Evolutionary conservation across 2,329 filamentous ascomycete species (phyloP), one percentile per base, ranked within the genome.

Genomic region (Simplicillium sp.): DNA sequence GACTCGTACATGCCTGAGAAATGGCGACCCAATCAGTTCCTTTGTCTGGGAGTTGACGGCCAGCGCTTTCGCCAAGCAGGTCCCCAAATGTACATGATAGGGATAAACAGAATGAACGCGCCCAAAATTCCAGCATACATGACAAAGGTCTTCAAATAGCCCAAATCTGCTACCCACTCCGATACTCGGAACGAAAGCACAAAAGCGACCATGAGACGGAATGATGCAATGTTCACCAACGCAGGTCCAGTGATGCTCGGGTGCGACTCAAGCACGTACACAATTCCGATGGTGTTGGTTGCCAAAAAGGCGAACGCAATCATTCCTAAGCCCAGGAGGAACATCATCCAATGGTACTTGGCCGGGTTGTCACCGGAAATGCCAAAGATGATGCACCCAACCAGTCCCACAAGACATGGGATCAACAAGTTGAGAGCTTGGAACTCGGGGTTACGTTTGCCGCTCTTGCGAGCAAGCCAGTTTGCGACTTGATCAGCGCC

Each of bases 181-280:
- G 53, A 54, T 3, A 54, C 51, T 29, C 51, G 44, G 36, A 54
- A 57, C 13, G 50, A 45, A 15, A 59, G 37, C 41, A 59, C 53
- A 39, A 54, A 58, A 8, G 52, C 54, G 2, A 54, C 51, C 31
- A 60, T 46, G 29, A 58, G 48, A 7, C 55, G 50, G 34, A 58
- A 46, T n/a, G 54, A 56, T 14, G 52, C 52, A 8, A 59, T 55
- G 36, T 60, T 59, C 11, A 56, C 57, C 11, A 61, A 50, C 3
- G 58, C 55, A 3, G 57, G 54, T 3, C 58, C 58, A 2, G 32
- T 34, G 6, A 36, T 9, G 7, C 29, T 36, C 7, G 59, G 59
- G 36, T 56, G 59, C 36, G 54, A 59, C 47, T 62, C 57, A 4
- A 61, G 48, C 2, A 59, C 46, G 34, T 52, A 58, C 8, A 59